phyloP scores from a whole-genome alignment of 148 eudicot genomes.

The Amaranthus hypochondriacus region DNA sequence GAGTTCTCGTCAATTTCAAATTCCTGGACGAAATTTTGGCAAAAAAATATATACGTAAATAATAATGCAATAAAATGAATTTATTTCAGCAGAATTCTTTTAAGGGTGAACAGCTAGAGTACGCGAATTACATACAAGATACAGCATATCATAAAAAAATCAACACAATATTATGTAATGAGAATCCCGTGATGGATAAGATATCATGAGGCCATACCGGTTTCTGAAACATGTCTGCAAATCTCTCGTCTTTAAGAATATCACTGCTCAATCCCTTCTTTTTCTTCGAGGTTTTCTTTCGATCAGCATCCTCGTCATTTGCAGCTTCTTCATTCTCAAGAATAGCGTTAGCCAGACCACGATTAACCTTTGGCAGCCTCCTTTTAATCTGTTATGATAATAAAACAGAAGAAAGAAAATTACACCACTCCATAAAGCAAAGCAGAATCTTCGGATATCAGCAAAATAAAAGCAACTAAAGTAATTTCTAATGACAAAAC shows the following conservation, averaged over 20 bases:
- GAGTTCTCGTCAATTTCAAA: neutral
- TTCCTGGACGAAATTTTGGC: conserved; percentile 49
- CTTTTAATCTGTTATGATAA: conserved; percentile 47
- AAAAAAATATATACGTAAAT: neutral
- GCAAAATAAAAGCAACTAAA: neutral
- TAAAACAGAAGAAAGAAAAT: neutral
- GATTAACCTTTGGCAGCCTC: conserved; percentile 76
- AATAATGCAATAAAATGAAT: neutral
- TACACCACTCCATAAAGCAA: neutral
- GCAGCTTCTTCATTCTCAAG: conserved; percentile 62
- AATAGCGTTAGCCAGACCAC: conserved; percentile 37
- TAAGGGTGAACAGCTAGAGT: neutral
- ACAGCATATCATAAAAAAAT: neutral
- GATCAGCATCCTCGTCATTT: conserved; percentile 37
- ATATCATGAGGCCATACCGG: conserved; percentile 38
- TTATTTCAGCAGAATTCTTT: neutral
- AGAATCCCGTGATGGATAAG: neutral
- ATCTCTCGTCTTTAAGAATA: conserved; percentile 67
- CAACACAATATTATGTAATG: neutral
- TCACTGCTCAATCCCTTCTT: conserved; percentile 56
- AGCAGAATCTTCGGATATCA: neutral
- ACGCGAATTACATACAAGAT: neutral
- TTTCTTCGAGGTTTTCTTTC: conserved; percentile 63
- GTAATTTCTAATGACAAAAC: conserved; percentile 22
- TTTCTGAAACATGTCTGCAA: conserved; percentile 47